Evolutionary conservation across 306 rosid genomes (phyloP), one percentile per base, ranked within the genome.

Genomic region (Vicia faba): DNA sequence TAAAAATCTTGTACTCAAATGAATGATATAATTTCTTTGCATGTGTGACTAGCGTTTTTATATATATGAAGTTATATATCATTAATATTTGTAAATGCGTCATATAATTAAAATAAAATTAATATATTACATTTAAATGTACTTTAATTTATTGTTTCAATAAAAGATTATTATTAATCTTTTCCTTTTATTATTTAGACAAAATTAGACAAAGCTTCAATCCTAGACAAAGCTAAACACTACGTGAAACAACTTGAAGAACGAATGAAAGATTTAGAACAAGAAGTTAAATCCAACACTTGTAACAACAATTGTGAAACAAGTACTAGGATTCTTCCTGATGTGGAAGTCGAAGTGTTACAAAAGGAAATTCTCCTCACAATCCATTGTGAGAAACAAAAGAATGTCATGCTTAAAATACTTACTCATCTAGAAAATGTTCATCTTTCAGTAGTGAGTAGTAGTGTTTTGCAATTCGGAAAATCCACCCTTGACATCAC

Each of bases 401-500:
- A 76, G n/a, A 75, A 61, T 0, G 11, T 72, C 4, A 20, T 80
- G 69, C 46, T 67, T 43, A 80, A 80, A 72, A 68, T 80, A 54
- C 36, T 80, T 0, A 23, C 79, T 0, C 55, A 76, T 0, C 81
- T 76, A 56, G 61, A 80, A 31, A 48, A 13, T 25, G 48, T 76
- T 68, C 28, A 80, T 46, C 81, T 80, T 53, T 75, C 78, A 3
- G 19, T 80, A 0, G 5, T 62, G 15, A 80, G 65, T 14, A 71
- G 66, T 75, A 76, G 75, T 40, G 66, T 72, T 61, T 72, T 80
- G 78, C 69, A 31, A 8, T 80, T 80, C 5, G 84, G 84, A 5
- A 76, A 68, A 6, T 76, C 71, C 48, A 56, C 54, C 15, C 56
- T 76, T 15, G 73, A 71, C 66, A 80, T 80, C 61, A 80, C 84